Evolutionary conservation across 2,329 filamentous ascomycete species (phyloP), one percentile per base, ranked within the genome.

Genomic region (Calonectria honghensis): DNA sequence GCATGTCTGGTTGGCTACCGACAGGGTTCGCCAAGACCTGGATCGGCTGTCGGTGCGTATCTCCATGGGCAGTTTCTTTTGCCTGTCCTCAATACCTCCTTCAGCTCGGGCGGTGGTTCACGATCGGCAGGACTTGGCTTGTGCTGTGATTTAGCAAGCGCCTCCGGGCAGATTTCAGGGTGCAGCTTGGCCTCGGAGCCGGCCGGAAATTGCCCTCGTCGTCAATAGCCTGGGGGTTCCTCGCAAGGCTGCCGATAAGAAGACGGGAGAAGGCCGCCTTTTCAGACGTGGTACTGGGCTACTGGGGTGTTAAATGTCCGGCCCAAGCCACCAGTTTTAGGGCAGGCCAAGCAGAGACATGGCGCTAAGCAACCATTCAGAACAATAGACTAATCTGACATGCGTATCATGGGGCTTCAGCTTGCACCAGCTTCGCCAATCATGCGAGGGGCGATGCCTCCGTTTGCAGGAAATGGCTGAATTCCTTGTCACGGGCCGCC

Each of bases 351-450:
- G 54, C 20, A 24, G 54, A 59, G 54, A 16, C 10, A 35, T 35
- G 20, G 35, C 14, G 32, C 18, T 37, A n/a, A 37, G 20, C 54
- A 59, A 27, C 35, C n/a, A 61, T 29, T 39, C 16, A 61, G n/a
- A 20, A 3, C 7, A 24, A 29, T 39, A 27, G n/a, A 27, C 35
- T 39, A 61, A 61, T 61, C 57, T 61, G 57, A 61, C 57, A 41
- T 61, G 57, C 57, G 57, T 29, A 41, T 61, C 51, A 16, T 37
- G 35, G 11, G 57, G 57, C 35, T 61, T 61, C 57, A 61, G 57
- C 57, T 61, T 24, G 14, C n/a, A 10, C 14, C 20, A 61, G 14
- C 35, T 18, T 41, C n/a, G 35, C 57, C 57, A 39, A 61, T 61
- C 35, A 39, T 27, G n/a, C 6, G 54, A 35, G 18, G 54, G 9